These are phyloP conservation scores for Oldenlandia corymbosa DNA, from an alignment of 257 asterid species.

Conservation along the genomic window DNA sequence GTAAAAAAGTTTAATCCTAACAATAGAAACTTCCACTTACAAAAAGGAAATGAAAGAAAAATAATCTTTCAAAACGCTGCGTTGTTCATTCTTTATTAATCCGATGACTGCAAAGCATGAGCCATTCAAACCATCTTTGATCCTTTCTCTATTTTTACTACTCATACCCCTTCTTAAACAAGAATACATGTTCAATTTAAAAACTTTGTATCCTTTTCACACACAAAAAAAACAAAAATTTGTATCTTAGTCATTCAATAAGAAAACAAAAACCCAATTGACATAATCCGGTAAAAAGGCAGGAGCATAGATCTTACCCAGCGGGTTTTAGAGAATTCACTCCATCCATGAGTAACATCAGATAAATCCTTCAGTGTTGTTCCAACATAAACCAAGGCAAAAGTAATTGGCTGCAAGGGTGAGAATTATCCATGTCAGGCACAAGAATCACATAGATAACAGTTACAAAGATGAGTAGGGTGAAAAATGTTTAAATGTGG, in stretches of 20 bases:
- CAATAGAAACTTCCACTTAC: neutral
- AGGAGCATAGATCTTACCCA: conserved; percentile 46
- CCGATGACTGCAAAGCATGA: neutral
- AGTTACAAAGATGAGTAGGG: neutral
- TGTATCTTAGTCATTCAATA: neutral
- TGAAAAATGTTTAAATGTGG: neutral
- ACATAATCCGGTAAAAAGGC: neutral
- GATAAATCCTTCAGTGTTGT: conserved; percentile 96
- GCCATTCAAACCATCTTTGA: neutral
- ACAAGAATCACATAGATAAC: neutral
- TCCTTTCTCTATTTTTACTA: neutral
- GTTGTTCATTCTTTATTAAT: neutral
- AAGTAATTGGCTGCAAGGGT: conserved; percentile 76
- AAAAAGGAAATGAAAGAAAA: neutral
- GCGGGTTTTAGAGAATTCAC: conserved; percentile 78
- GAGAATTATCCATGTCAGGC: conserved; percentile 11
- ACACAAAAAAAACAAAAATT: neutral
- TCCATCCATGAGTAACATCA: conserved; percentile 97
- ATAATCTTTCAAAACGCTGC: neutral
- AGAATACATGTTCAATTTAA: neutral
- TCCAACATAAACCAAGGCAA: conserved; percentile 92
- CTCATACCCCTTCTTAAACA: neutral
- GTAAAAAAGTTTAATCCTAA: neutral
- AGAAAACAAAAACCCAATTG: neutral
- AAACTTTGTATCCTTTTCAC: neutral